Conservation (phyloP, 345 rosid genomes). For the Angophora floribunda region DNA sequence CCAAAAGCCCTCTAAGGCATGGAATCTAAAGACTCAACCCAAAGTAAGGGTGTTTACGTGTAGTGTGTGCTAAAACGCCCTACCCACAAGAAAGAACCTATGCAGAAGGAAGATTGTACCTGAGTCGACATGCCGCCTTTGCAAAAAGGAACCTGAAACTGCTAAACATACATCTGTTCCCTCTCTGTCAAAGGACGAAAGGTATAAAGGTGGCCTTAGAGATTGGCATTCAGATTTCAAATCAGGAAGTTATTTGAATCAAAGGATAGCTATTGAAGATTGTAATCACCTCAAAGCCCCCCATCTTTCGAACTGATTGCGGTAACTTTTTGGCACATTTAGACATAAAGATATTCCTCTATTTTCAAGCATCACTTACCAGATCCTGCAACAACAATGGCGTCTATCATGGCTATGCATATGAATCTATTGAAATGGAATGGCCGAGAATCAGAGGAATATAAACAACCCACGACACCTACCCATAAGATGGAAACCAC, state of each 20-base stretch:
- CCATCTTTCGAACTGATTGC: neutral
- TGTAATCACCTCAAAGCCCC: neutral
- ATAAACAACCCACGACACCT: neutral
- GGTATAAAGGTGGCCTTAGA: neutral
- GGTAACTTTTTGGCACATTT: neutral
- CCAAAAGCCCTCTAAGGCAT: neutral
- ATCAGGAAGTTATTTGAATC: neutral
- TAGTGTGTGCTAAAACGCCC: neutral
- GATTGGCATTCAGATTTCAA: neutral
- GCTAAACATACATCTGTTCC: neutral
- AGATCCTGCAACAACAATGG: too few relatives aligned
- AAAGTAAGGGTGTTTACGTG: neutral
- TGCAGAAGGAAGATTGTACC: neutral
- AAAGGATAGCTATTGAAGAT: neutral
- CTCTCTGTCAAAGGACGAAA: neutral
- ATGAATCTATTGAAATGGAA: too few relatives aligned
- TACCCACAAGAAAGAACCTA: neutral
- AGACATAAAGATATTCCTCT: neutral
- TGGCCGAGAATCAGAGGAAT: too few relatives aligned
- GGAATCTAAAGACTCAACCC: neutral
- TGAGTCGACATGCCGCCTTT: neutral
- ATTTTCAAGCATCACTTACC: too few relatives aligned
- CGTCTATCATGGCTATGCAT: too few relatives aligned
- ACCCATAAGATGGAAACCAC: neutral
- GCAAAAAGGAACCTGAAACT: neutral